phyloP scores from a whole-genome alignment of 1,284 basidiomycete genomes.

The Omphalotus olearius region DNA sequence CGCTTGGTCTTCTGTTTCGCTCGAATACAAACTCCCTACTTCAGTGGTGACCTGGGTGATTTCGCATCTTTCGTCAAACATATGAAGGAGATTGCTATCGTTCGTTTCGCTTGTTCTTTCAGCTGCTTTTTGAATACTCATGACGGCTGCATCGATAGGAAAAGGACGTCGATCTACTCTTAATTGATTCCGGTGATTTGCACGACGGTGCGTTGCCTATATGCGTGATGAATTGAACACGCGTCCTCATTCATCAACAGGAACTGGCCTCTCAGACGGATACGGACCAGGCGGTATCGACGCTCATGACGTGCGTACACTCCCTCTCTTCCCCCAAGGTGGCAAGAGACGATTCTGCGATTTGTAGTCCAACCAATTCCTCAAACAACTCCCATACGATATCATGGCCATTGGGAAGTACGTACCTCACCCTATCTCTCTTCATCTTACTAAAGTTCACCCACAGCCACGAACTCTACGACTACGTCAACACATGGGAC shows the following conservation, averaged over 20 bases:
- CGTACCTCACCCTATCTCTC: constrained; percentile 20
- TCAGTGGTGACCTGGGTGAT: constrained; percentile 71
- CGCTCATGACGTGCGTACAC: constrained; percentile 54
- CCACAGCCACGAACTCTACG: constrained; percentile 78
- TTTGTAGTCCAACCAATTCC: constrained; percentile 61
- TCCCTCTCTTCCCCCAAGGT: background rate
- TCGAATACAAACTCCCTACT: background rate
- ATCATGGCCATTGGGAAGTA: constrained; percentile 83
- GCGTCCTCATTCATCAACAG: background rate
- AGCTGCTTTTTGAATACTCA: background rate
- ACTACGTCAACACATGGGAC: constrained; percentile 72
- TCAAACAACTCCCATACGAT: constrained; percentile 78
- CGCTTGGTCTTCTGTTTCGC: background rate
- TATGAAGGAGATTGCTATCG: constrained; percentile 71
- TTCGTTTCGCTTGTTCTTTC: constrained; percentile 21
- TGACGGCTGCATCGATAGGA: constrained; percentile 30
- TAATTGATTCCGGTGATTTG: constrained; percentile 74
- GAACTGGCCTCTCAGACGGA: constrained; percentile 73
- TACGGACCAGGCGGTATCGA: constrained; percentile 68
- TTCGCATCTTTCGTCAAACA: constrained; percentile 79
- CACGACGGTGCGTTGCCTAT: constrained; percentile 57
- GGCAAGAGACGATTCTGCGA: background rate
- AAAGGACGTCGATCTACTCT: constrained; percentile 64
- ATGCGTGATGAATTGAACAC: constrained; percentile 2
- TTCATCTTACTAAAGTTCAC: background rate